Evolutionary conservation across 441 rosid species (phyloP).

Genomic region (Dalechampia spathulata): DNA sequence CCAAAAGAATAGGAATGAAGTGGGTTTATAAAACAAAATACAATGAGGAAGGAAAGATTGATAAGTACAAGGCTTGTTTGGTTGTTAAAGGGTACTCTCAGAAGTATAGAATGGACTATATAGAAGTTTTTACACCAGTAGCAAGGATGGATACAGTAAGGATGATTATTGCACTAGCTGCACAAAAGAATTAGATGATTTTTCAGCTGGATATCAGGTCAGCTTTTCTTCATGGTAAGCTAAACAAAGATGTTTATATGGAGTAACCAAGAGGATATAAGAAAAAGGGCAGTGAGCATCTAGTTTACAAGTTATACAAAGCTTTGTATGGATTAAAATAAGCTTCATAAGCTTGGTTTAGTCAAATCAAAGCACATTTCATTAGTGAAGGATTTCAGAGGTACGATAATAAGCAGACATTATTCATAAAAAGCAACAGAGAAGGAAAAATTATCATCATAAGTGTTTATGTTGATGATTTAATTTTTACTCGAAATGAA

Average conservation of each 20-base stretch:
- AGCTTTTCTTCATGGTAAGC: background rate
- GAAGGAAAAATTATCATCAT: background rate
- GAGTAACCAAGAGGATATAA: background rate
- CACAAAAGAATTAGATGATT: conserved; percentile 7
- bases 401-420: background rate
- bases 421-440: background rate
- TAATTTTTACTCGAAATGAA: conserved; percentile 2
- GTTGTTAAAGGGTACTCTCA: background rate
- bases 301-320: background rate
- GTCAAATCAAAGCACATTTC: background rate
- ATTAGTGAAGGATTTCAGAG: background rate
- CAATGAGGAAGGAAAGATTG: conserved; percentile 4
- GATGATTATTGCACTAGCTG: background rate
- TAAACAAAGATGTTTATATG: background rate
- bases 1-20: background rate
- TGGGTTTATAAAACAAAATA: conserved; percentile 11
- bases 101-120: background rate
- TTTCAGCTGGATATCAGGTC: background rate
- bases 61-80: background rate
- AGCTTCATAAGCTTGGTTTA: background rate
- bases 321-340: no score
- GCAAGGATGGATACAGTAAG: background rate
- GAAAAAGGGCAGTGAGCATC: background rate
- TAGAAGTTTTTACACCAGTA: background rate
- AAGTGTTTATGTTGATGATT: conserved; percentile 10